Percentiles rank a stretch among this genome's conserved stretches.
These are phyloP conservation scores for Geoglossum glabrum DNA, from an alignment of 495 filamentous ascomycete species.

Conservation along the genomic window DNA sequence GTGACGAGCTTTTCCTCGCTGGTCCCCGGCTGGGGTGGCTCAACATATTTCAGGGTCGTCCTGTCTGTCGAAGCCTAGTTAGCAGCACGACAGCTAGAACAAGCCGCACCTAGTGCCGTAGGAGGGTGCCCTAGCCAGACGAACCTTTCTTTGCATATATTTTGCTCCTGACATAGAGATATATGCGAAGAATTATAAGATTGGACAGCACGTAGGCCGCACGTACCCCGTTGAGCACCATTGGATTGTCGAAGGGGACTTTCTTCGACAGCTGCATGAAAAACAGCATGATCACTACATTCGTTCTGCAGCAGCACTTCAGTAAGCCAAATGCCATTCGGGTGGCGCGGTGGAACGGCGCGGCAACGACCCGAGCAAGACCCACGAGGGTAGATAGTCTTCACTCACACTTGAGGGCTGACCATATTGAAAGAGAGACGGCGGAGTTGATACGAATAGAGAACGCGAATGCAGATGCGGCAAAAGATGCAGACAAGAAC, in stretches of 20 bases:
- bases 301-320: constrained; percentile 38
- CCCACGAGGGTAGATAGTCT: not conserved
- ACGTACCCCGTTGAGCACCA: constrained; percentile 66
- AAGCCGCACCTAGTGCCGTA: not conserved
- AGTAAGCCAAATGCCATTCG: not conserved
- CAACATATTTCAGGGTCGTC: constrained; percentile 96
- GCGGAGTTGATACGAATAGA: not conserved
- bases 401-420: constrained; percentile 18
- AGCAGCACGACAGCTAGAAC: not conserved
- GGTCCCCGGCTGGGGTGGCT: constrained; percentile 80
- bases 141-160: constrained; percentile 93
- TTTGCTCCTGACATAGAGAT: constrained; percentile 58
- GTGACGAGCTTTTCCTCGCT: constrained; percentile 84
- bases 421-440: constrained; percentile 15
- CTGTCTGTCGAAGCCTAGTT: constrained; percentile 49
- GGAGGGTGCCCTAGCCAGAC: constrained; percentile 6
- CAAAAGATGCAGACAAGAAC: not conserved
- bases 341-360: not conserved
- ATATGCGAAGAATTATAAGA: constrained; percentile 63
- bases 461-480: not conserved
- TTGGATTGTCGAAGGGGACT: constrained; percentile 83
- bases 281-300: constrained; percentile 81
- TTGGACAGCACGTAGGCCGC: constrained; percentile 72
- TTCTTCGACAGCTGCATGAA: constrained; percentile 97
- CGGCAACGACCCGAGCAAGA: not conserved